phyloP scores from a whole-genome alignment of 1,284 basidiomycete genomes.

The Fomitopsis betulina region DNA sequence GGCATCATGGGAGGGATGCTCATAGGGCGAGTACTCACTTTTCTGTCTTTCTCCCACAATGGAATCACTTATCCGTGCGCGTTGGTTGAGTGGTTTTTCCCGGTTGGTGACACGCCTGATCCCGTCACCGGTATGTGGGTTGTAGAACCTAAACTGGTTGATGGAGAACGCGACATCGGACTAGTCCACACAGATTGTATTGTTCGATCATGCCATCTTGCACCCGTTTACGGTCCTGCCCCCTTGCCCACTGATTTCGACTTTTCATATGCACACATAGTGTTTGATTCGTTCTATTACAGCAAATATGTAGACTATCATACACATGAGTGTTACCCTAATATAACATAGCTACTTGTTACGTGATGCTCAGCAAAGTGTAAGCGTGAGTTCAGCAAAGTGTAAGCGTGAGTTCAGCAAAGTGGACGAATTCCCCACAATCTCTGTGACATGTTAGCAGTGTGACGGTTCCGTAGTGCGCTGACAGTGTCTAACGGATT shows the following conservation, averaged over 20 bases:
- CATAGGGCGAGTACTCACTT: neutral
- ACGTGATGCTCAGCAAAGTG: too few relatives aligned
- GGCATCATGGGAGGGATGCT: neutral
- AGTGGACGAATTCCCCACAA: too few relatives aligned
- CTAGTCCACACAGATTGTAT: constrained; percentile 11
- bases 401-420: too few relatives aligned
- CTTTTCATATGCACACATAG: constrained; percentile 19
- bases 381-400: too few relatives aligned
- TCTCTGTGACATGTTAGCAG: too few relatives aligned
- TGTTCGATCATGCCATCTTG: constrained; percentile 13
- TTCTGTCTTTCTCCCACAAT: constrained; percentile 8
- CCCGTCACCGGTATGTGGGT: constrained; percentile 19
- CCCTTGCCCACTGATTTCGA: constrained; percentile 22
- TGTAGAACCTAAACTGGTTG: constrained; percentile 11
- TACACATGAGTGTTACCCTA: constrained; percentile 16
- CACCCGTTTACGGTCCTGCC: constrained; percentile 6
- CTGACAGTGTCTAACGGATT: too few relatives aligned
- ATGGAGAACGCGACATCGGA: neutral
- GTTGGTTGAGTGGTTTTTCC: constrained; percentile 15
- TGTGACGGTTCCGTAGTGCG: too few relatives aligned
- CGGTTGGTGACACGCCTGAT: constrained; percentile 10
- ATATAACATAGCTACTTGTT: too few relatives aligned
- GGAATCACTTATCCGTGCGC: constrained; percentile 12
- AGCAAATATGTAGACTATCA: constrained; percentile 30
- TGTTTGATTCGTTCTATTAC: constrained; percentile 25